phyloP scores from a whole-genome alignment of 306 rosid species.

The Dryas alaskensis region DNA sequence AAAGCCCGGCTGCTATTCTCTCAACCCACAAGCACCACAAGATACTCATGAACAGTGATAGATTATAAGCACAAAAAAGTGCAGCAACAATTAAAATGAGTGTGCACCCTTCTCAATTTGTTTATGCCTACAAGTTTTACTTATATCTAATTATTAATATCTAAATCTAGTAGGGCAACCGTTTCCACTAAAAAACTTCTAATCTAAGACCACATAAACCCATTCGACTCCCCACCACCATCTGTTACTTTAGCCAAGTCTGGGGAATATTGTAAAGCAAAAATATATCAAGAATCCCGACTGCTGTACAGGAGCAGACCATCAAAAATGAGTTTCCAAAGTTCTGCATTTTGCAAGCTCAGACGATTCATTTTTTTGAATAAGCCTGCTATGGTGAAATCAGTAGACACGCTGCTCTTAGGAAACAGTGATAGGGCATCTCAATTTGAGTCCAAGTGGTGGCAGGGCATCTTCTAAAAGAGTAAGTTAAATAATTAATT shows the following conservation, averaged over 20 bases:
- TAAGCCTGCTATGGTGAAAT: no score
- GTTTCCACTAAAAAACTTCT: background rate
- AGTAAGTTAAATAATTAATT: no score
- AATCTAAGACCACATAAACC: background rate
- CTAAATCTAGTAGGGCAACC: background rate
- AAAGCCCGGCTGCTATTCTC: slow-evolving; percentile 5
- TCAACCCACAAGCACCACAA: background rate
- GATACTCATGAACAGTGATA: background rate
- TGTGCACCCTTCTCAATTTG: background rate
- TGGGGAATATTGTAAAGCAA: background rate
- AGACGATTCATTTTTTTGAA: background rate
- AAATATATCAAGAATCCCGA: background rate
- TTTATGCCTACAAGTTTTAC: background rate
- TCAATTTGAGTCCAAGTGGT: no score
- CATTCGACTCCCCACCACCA: background rate
- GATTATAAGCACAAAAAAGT: background rate
- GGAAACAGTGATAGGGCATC: no score
- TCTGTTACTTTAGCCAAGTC: background rate
- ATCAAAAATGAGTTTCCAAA: background rate
- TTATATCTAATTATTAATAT: background rate
- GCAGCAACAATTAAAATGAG: background rate
- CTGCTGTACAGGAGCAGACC: background rate
- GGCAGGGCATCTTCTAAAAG: no score
- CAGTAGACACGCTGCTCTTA: no score
- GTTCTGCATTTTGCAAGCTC: background rate